Percentiles rank a stretch among this genome's conserved stretches.
Evolutionary conservation across 169 alveolate genomes (phyloP).

Genomic region (Plasmodium knowlesi): DNA sequence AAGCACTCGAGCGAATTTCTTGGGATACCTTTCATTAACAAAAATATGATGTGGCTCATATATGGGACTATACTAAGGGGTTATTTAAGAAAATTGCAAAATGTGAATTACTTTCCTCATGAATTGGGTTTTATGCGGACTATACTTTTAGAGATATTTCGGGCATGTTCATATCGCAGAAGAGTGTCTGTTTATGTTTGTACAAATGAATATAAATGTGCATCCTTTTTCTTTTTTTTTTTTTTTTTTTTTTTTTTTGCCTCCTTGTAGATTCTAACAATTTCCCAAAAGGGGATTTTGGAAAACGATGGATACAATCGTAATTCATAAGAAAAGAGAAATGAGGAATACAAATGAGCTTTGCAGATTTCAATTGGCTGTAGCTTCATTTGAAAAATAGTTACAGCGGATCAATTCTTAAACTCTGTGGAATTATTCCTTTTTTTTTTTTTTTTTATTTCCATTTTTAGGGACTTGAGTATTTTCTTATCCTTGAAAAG

Average conservation of each 20-base stretch:
- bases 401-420: background rate
- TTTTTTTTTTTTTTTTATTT: background rate
- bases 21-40: conserved; percentile 49
- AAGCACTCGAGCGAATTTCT: conserved; percentile 60
- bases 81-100: conserved; percentile 17
- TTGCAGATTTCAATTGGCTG: background rate
- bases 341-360: background rate
- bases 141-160: background rate
- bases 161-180: background rate
- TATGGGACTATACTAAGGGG: conserved; percentile 73
- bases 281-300: conserved; percentile 21
- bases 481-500: conserved; percentile 48
- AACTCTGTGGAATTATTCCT: background rate
- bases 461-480: conserved; percentile 32
- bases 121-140: background rate
- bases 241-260: background rate
- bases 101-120: background rate
- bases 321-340: background rate
- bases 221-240: no score
- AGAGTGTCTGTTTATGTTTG: background rate
- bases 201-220: background rate
- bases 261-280: conserved; percentile 61
- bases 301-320: conserved; percentile 73
- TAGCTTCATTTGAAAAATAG: background rate
- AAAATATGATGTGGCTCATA: conserved; percentile 65